Base-by-base conservation (phyloP, 371 early-diverging fungal genomes). In the Modicella reniformis region DNA sequence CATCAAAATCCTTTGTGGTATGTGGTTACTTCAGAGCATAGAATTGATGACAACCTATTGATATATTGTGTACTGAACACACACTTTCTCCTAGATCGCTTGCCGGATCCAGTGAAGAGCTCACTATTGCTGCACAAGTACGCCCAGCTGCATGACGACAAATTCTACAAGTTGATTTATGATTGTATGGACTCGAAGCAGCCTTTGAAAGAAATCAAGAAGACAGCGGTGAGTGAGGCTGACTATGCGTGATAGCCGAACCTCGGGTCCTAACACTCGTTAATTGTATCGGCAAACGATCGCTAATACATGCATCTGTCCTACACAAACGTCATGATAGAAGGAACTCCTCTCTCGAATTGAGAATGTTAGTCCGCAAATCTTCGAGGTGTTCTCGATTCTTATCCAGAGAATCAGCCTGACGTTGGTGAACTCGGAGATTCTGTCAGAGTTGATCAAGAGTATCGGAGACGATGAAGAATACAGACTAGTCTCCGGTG, bases 401-500 rank as follows among this genome's bases (percentile, higher is more conserved):
- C 75, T 95, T 9, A 75, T 95, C 33, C 87, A 91, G n/a, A 84
- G 92, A 6, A 85, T 91, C 29, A 87, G 91, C 19, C 72, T 92
- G 47, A 87, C 89, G 5, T 70, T 91, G 13, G 79, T 93, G 58
- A 87, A 89, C 65, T 84, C 87, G 65, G 84, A 83, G 59, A 70
- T 89, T 56, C 72, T 93, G 28, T 82, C 92, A 55, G 55, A 69
- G 62, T 63, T 92, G 72, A 81, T 92, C 53, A 74, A 82, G 41
- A 84, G 73, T 37, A 59, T 84, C 21, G 68, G 62, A 62, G 66
- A 62, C 33, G 56, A 44, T 21, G 82, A 84, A 47, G 76, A 67
- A 19, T 54, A 62, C 41, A 62, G 73, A 19, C 55, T 60, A 15
- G 59, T 76, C 9, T 87, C 90, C 26, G 85, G 84, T 53, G 77